Evolutionary conservation across 1,284 basidiomycete genomes (phyloP), one percentile per base, ranked within the genome.

Genomic region (Ganoderma resinaceum): DNA sequence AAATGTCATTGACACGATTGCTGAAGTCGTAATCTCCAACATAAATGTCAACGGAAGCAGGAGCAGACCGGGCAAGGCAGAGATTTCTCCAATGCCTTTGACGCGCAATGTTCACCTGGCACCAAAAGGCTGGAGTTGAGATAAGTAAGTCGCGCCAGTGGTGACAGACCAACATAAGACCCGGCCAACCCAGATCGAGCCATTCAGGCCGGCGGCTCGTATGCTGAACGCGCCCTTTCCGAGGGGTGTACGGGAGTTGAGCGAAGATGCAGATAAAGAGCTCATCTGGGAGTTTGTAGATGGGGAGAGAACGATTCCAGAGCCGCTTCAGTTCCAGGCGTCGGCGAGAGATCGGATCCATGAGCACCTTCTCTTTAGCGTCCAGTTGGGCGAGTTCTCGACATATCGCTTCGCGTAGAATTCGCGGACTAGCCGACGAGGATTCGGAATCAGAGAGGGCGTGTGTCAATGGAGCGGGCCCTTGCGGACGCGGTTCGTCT

Each of bases 141-240:
- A 68, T 2, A 3, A 49, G 33, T 4, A 68, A 0, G 2, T 20
- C 60, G 3, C 67, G 46, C 67, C 67, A 68, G n/a, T 16, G 42
- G 1, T 35, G 49, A 35, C 67, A 68, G 16, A 68, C 60, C 0
- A 61, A 63, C 67, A 68, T 65, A 37, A 68, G 67, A 20, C 57
- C 57, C 31, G 26, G 16, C 37, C 11, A 38, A 8, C 37, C 37
- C 37, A 12, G 7, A n/a, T n/a, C n/a, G n/a, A n/a, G n/a, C n/a
- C n/a, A n/a, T n/a, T n/a, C n/a, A n/a, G n/a, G n/a, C n/a, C n/a
- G n/a, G n/a, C n/a, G n/a, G n/a, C n/a, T n/a, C n/a, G n/a, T n/a
- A n/a, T n/a, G n/a, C n/a, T n/a, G n/a, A n/a, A n/a, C n/a, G n/a
- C n/a, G n/a, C n/a, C n/a, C n/a, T 18, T 9, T 43, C 42, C 18